Base-by-base conservation (phyloP, 768 basidiomycete genomes). In the Amanita rubescens region DNA sequence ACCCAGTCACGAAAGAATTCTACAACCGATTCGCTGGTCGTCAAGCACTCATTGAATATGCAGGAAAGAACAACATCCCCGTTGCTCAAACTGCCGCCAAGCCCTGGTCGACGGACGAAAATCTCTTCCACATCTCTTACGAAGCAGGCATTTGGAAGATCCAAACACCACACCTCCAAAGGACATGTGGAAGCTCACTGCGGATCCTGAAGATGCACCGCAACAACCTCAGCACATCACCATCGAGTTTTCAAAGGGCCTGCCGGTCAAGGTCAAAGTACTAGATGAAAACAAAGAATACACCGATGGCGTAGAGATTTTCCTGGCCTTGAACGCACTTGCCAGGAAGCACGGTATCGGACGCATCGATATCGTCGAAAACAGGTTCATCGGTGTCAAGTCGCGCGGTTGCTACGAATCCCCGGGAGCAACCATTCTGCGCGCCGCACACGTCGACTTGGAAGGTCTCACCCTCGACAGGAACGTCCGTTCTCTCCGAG, bases 71-170 rank as follows among this genome's bases (percentile, higher is more conserved):
- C 68, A 70, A 81, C 46, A 95, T 99, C 59, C 94, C 94, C 53
- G 94, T 99, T 56, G 79, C 84, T 58, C 96, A 99, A 73, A 99
- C 96, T 43, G 80, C 89, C 10, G 80, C 94, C 52, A 97, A 98
- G 74, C 95, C 96, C 34, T 99, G 96, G 96, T 97, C 95, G 2
- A 99, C 96, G 5, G 95, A 99, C 68, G 96, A 98, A 74, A 99
- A 98, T 75, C 79, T 99, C 45, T 97, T 95, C 85, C 96, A 99
- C 76, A 99, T 98, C 72, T 98, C 96, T 15, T 99, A 97, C 73
- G 96, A 99, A 71, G 95, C 96, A 10, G 96, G 95, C 42, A 98
- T 99, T 84, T 99, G 58, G 96, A 99, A 69, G 89, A 98, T 66
- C 96, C 96, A 58, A 82, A 95, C 76, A 84, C 75, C 55, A 97